Percentiles rank a stretch among this genome's conserved stretches.
phyloP scores from a whole-genome alignment of 495 filamentous ascomycete species.

The Penicillium coffeae region DNA sequence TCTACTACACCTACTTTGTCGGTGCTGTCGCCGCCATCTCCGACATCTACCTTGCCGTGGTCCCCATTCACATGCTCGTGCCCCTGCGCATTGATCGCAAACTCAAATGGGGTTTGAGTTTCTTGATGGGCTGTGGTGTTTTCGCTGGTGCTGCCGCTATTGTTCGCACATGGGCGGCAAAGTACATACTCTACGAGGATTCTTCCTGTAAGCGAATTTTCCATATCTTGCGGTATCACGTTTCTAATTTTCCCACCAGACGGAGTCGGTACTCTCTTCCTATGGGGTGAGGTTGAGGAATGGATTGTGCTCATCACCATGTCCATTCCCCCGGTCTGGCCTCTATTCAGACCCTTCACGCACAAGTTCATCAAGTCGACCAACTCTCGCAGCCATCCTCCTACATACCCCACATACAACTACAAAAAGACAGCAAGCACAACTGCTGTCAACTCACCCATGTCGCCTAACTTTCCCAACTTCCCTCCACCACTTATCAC shows the following conservation, averaged over 20 bases:
- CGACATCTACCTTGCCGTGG: conserved; percentile 23
- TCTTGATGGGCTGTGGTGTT: conserved; percentile 26
- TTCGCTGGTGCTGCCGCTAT: conserved; percentile 25
- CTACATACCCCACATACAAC: conserved; percentile 5
- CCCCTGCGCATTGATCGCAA: conserved; percentile 23
- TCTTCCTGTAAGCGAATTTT: conserved; percentile 17
- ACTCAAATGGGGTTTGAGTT: conserved; percentile 25
- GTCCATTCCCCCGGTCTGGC: conserved; percentile 27
- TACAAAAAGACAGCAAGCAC: conserved; percentile 1
- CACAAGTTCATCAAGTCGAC: conserved; percentile 22
- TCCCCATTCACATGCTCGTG: conserved; percentile 22
- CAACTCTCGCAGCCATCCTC: conserved; percentile 8
- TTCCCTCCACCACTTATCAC: conserved; percentile 19
- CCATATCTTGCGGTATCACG: not conserved
- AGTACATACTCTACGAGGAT: conserved; percentile 19
- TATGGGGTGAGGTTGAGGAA: conserved; percentile 26
- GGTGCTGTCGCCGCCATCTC: conserved; percentile 20
- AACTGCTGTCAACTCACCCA: conserved; percentile 8
- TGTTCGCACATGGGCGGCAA: conserved; percentile 24
- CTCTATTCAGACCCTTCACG: conserved; percentile 23
- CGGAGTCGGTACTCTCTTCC: conserved; percentile 20
- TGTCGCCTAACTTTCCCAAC: conserved; percentile 9
- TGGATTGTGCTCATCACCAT: conserved; percentile 27
- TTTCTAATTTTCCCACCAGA: conserved; percentile 10
- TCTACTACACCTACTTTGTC: conserved; percentile 25